Evolutionary conservation across 2,329 filamentous ascomycete species (phyloP).

Genomic region (Cladophialophora psammophila): DNA sequence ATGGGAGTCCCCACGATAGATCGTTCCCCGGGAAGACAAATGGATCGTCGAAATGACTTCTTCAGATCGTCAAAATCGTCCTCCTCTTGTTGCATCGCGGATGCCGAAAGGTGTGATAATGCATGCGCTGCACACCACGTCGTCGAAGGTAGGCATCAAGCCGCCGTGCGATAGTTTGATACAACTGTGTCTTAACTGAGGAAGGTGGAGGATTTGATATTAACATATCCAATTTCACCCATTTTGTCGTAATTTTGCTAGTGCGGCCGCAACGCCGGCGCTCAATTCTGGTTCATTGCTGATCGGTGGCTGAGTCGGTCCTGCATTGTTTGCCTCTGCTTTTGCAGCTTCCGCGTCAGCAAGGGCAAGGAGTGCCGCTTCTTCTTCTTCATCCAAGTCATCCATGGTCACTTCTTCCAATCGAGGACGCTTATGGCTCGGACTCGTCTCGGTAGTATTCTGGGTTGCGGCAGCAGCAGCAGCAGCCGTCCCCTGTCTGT

Average conservation of each 20-base stretch:
- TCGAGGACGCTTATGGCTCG: constrained; percentile 34
- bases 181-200: neutral
- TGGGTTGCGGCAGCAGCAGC: constrained; percentile 15
- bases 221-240: neutral
- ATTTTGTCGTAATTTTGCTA: constrained; percentile 61
- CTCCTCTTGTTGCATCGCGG: neutral
- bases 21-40: neutral
- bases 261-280: constrained; percentile 65
- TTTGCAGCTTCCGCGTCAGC: constrained; percentile 31
- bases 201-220: neutral
- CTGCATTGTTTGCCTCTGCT: constrained; percentile 20
- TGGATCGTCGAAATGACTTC: neutral
- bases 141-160: neutral
- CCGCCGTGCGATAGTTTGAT: neutral
- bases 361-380: constrained; percentile 52
- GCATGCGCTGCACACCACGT: neutral
- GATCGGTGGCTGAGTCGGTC: constrained; percentile 36
- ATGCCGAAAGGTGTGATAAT: neutral
- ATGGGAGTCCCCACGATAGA: neutral
- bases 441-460: constrained; percentile 20
- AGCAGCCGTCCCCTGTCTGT: constrained; percentile 20
- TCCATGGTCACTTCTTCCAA: constrained; percentile 34
- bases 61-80: neutral
- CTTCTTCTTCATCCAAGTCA: constrained; percentile 54
- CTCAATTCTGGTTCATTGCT: constrained; percentile 51